Percentiles rank a stretch among this genome's conserved stretches.
Evolutionary conservation across 2,329 filamentous ascomycete genomes (phyloP).

Genomic region (Colletotrichum gloeosporioides): DNA sequence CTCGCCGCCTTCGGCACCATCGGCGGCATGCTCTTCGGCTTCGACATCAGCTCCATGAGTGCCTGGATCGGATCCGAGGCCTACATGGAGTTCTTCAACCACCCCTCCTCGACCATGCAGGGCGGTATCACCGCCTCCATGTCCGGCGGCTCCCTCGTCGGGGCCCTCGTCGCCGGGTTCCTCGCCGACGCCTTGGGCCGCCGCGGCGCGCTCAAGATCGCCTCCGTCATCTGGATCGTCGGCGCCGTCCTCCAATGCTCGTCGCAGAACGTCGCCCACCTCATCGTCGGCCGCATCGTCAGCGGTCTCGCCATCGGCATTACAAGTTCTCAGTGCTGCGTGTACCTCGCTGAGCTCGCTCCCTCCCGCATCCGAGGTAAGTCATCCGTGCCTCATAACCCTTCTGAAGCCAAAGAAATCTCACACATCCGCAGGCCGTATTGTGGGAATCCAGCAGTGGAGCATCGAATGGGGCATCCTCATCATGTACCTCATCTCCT

Average conservation of each 20-base stretch:
- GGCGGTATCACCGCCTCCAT: constrained; percentile 59
- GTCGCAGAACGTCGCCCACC: constrained; percentile 59
- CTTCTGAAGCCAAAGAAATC: neutral
- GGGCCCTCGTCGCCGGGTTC: constrained; percentile 52
- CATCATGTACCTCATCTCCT: constrained; percentile 74
- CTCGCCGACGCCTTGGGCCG: constrained; percentile 55
- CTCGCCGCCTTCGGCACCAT: constrained; percentile 45
- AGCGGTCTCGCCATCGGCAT: constrained; percentile 72
- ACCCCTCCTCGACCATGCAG: constrained; percentile 49
- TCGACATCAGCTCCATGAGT: constrained; percentile 64
- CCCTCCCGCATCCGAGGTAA: constrained; percentile 51
- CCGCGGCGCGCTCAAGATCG: constrained; percentile 49
- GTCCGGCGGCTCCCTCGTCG: constrained; percentile 56
- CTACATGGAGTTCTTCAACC: constrained; percentile 58
- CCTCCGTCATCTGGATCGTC: constrained; percentile 55
- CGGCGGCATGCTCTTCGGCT: constrained; percentile 54
- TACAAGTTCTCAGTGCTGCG: constrained; percentile 70
- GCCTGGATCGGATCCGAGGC: constrained; percentile 58
- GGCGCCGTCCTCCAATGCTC: constrained; percentile 66
- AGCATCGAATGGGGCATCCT: constrained; percentile 72
- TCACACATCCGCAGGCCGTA: constrained; percentile 47
- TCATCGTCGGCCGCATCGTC: constrained; percentile 62
- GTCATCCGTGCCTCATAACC: neutral
- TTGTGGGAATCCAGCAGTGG: constrained; percentile 77
- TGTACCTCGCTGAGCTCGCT: constrained; percentile 72